Evolutionary conservation across 805 yeast genomes (phyloP), one percentile per base, ranked within the genome.

Genomic region (Lipomyces orientalis): DNA sequence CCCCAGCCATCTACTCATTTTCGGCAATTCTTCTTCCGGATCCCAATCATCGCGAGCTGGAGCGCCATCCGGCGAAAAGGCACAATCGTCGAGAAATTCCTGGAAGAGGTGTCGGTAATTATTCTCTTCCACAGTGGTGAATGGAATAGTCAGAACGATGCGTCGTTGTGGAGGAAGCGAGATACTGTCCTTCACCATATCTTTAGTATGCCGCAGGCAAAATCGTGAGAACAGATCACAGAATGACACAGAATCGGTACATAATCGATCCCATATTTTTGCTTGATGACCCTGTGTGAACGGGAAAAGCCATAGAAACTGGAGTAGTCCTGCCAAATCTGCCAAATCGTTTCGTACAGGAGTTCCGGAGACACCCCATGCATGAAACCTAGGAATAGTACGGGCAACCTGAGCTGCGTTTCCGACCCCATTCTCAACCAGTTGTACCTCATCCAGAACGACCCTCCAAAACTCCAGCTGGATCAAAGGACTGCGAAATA

Each of bases 301-400:
- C 0, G 98, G 99, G 49, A 81, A 80, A 16, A 87, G 76, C 69
- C 88, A 82, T 67, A 93, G 77, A 74, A 91, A 94, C 14, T 86
- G 83, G 43, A 93, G 75, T 4, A 92, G 82, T 0, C 97, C 89
- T 56, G 85, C 86, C 59, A 93, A 81, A 77, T 94, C 97, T 39
- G 82, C 76, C 54, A 90, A 78, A 52, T 86, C 83, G 69, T 85
- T 85, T 71, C 88, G 87, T 16, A 93, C 89, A 0, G 98, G 97
- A 0, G 99, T 95, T 6, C 99, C 99, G 0, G 97, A 91, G 0
- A 93, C 97, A 16, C 97, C 98, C 98, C 98, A 95, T 0, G 97
- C 87, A 79, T 95, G 98, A 58, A 87, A 85, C 62, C 97, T 82
- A 4, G 97, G 94, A 33, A 95, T 85, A 49, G 90, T 79, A 1